Evolutionary conservation across 805 yeast species (phyloP), one percentile per base, ranked within the genome.

Genomic region (Novakomyces olei): DNA sequence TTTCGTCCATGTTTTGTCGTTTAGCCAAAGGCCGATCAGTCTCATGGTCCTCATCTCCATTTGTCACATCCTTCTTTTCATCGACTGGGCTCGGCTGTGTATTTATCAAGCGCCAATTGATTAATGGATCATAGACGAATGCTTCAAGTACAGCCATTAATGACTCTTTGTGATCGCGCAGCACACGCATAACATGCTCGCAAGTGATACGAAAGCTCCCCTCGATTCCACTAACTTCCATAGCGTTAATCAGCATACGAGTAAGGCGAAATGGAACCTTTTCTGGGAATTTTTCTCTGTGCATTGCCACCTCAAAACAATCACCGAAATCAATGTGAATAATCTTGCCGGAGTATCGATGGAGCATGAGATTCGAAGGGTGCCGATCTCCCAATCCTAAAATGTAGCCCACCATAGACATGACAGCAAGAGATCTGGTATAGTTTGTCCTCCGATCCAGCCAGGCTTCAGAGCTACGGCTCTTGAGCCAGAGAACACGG

Each of bases 391-490:
- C 99, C 15, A 88, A 61, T 9, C 99, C 99, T 16, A 88, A 60
- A 34, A 88, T 85, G 50, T 88, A 88, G 1, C 99, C 99, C 27
- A 76, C 93, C 94, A 88, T 88, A 0, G 96, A 85, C 96, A 88
- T 91, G 4, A 80, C 94, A 0, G 98, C 98, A 41, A 88, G 60
- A 0, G 96, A 88, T 36, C 98, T 63, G 0, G 96, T 85, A 48
- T 88, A 88, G 1, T 92, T 83, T 0, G 95, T 85, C 50, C 99
- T 71, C 44, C 99, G 69, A 48, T 88, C 96, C 26, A 88, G 60
- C 99, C 99, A 88, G 0, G 94, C 81, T 52, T 88, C 99, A 0
- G 95, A 80, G 0, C 94, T 79, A 41, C 88, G 70, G 30, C 93
- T 78, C 57, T 88, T 88, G 42, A 88, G 64, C 99, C 99, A 88